Conservation (phyloP, 139 green algal genomes). For the Chlorella sp. region DNA sequence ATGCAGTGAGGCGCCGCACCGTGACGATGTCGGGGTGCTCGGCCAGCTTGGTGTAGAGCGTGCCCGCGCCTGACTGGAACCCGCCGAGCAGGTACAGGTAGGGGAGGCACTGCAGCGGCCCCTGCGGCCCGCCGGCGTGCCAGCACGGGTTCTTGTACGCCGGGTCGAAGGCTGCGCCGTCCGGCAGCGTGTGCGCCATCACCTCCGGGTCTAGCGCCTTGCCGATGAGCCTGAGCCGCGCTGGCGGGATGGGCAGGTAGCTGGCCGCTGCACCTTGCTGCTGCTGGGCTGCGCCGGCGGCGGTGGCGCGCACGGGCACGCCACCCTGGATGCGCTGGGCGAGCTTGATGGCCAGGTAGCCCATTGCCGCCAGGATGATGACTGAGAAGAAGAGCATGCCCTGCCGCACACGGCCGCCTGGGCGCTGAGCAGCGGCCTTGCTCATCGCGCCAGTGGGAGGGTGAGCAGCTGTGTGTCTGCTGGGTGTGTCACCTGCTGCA, state of each 20-base stretch:
- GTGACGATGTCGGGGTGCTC: conserved; percentile 1
- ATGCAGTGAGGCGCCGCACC: too few relatives aligned
- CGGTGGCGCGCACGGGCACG: too few relatives aligned
- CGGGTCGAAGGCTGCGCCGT: background rate
- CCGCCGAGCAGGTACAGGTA: background rate
- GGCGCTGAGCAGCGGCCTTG: too few relatives aligned
- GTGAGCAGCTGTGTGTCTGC: too few relatives aligned
- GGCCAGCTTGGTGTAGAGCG: background rate
- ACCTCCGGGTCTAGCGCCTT: background rate
- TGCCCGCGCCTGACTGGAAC: background rate
- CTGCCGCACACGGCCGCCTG: too few relatives aligned
- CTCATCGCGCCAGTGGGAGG: too few relatives aligned
- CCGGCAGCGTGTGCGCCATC: background rate
- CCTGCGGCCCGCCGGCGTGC: background rate
- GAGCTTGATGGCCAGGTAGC: background rate
- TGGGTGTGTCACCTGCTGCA: too few relatives aligned
- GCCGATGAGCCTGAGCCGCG: background rate
- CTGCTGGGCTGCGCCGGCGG: too few relatives aligned
- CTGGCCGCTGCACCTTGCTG: too few relatives aligned
- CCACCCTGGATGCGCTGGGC: too few relatives aligned
- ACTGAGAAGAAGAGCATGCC: background rate
- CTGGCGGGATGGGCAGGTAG: too few relatives aligned
- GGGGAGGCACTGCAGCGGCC: background rate
- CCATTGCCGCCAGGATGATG: background rate
- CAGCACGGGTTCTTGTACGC: background rate